A percentile compares a stretch with the other conserved stretches of the same genome.
These are phyloP conservation scores for Ichthyophthirius multifiliis DNA, from an alignment of 169 alveolate species.

Conservation along the genomic window DNA sequence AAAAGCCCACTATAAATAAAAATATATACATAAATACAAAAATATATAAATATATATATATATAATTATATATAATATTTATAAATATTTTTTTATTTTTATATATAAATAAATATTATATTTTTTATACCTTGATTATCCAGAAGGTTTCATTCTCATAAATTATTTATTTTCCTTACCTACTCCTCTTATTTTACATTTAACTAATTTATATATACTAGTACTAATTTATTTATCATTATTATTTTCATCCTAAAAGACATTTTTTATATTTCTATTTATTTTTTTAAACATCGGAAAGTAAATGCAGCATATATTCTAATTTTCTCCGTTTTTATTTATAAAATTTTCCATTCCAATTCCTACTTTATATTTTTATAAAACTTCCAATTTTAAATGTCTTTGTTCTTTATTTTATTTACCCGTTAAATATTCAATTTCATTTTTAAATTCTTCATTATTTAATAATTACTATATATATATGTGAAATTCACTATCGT, in stretches of 20 bases:
- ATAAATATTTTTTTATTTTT: too few relatives aligned
- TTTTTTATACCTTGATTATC: constrained; percentile 63
- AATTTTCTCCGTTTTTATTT: constrained; percentile 58
- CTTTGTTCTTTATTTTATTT: constrained; percentile 50
- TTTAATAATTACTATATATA: not conserved
- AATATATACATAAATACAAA: not conserved
- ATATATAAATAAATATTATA: too few relatives aligned
- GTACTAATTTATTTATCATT: not conserved
- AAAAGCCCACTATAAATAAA: constrained; percentile 81
- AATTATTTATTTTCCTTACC: constrained; percentile 81
- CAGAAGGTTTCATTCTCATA: constrained; percentile 88
- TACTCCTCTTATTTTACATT: constrained; percentile 63
- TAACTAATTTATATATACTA: constrained; percentile 42
- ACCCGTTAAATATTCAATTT: constrained; percentile 74
- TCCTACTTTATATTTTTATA: constrained; percentile 84
- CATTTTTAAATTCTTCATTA: constrained; percentile 36
- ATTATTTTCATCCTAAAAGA: not conserved
- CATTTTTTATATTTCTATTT: not conserved
- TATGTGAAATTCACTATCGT: constrained; percentile 12
- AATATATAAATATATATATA: not conserved
- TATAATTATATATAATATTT: not conserved
- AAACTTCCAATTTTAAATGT: constrained; percentile 68
- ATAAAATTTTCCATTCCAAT: constrained; percentile 70
- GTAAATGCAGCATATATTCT: constrained; percentile 52
- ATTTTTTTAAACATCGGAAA: constrained; percentile 53